These are phyloP conservation scores for Eucommia ulmoides DNA, from an alignment of 257 asterid species.

Conservation along the genomic window DNA sequence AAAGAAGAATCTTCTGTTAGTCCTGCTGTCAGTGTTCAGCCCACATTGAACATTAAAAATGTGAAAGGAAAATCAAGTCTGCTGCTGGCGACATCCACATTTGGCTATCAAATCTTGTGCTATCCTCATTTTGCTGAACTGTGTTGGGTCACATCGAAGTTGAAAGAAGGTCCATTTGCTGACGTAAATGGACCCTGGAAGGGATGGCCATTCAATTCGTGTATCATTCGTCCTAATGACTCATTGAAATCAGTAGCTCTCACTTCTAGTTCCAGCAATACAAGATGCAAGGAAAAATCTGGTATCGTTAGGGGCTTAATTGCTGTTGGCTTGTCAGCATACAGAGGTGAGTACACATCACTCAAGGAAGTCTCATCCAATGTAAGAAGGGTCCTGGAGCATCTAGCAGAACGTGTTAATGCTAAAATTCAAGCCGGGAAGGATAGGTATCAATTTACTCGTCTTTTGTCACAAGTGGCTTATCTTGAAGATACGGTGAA, in stretches of 20 bases:
- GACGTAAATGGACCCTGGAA: constrained; percentile 69
- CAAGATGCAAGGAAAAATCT: constrained; percentile 34
- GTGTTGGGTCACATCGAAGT: constrained; percentile 95
- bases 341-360: constrained; percentile 72
- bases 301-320: constrained; percentile 72
- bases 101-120: constrained; percentile 78
- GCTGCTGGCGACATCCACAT: constrained; percentile 64
- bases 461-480: constrained; percentile 83
- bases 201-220: constrained; percentile 95
- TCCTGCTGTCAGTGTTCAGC: constrained; percentile 24
- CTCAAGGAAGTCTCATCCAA: constrained; percentile 52
- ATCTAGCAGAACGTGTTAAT: constrained; percentile 46
- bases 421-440: constrained; percentile 78
- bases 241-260: constrained; percentile 28
- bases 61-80: constrained; percentile 65
- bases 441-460: constrained; percentile 51
- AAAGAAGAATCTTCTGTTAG: constrained; percentile 20
- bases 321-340: constrained; percentile 90
- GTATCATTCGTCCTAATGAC: constrained; percentile 61
- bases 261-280: constrained; percentile 27
- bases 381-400: constrained; percentile 73
- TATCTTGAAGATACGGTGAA: constrained; percentile 83
- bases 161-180: constrained; percentile 85
- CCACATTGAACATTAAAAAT: neutral
- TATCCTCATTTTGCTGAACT: constrained; percentile 98